Base-by-base conservation (phyloP, 129 eudicot species). In the Centrapalus pauciflorus region DNA sequence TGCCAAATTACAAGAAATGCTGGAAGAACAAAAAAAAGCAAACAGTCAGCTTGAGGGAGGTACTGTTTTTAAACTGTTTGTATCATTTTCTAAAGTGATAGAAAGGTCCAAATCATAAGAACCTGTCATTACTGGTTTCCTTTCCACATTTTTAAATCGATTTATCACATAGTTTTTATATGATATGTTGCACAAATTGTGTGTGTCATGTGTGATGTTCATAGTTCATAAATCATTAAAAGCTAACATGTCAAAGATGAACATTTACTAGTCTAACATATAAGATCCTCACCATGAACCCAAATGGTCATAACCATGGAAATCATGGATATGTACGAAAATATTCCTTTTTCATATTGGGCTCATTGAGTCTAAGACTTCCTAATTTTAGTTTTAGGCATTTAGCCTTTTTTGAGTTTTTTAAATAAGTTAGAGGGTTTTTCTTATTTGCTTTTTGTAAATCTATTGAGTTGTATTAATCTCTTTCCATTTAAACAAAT, bases 1-100 rank as follows among this genome's bases (percentile, higher is more conserved):
- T 67, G 63, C 83, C 64, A 82, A 79, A 56, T 76, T 89, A 41
- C 99, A 89, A 79, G 86, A 84, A 64, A 71, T 80, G 77, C 79
- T 93, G 24, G 74, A 64, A 50, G 93, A 83, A 64, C 91, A 83
- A 65, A 86, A 69, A 66, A 93, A 74, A 83, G 84, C 90, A 49
- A 73, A 84, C 54, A 73, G 82, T 55, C 88, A 76, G 61, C 80
- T 89, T 49, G 99, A 89, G 72, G 92, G 85, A 85, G 96, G 99
- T 93, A 79, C 32, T 30, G 10, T 13, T 73, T 58, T 7, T n/a
- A 2, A 50, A 16, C 68, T 16, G 61, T n/a, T 37, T 40, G 32
- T 57, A 21, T 64, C 4, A 27, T 59, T 20, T 35, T 35, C 30
- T 37, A 29, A 54, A 25, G 13, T 21, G 50, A 11, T 28, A 7